phyloP scores from a whole-genome alignment of 2,329 filamentous ascomycete species.

The Diaporthe sp. region DNA sequence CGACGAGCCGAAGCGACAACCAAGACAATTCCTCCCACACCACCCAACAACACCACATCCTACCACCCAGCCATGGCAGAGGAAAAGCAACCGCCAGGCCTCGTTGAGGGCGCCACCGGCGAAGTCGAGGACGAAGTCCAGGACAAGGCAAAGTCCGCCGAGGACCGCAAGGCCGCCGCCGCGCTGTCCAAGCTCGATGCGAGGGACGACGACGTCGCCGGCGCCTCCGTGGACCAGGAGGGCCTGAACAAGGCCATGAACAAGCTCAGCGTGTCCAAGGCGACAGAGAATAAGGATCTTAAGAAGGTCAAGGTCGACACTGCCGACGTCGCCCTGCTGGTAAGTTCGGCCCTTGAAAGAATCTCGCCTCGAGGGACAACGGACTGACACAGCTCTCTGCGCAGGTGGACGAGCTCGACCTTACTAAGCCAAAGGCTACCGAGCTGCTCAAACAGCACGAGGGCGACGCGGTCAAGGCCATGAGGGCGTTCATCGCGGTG shows the following conservation, averaged over 20 bases:
- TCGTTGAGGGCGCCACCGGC: constrained; percentile 72
- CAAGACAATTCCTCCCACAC: background rate
- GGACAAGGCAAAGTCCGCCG: constrained; percentile 72
- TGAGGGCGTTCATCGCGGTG: constrained; percentile 67
- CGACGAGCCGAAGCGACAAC: background rate
- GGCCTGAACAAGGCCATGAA: constrained; percentile 81
- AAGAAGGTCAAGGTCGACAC: constrained; percentile 81
- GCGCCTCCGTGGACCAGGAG: constrained; percentile 75
- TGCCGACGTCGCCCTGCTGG: constrained; percentile 78
- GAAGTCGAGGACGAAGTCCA: constrained; percentile 71
- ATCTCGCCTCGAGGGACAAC: background rate
- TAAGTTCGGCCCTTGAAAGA: constrained; percentile 54
- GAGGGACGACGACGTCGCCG: constrained; percentile 60
- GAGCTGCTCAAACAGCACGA: constrained; percentile 81
- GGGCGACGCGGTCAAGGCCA: constrained; percentile 76
- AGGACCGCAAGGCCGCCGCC: constrained; percentile 82
- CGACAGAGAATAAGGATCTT: constrained; percentile 58
- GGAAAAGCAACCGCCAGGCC: constrained; percentile 68
- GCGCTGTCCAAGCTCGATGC: constrained; percentile 79
- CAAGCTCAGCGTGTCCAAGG: constrained; percentile 60
- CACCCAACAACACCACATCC: constrained; percentile 6
- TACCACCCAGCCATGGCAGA: constrained; percentile 66
- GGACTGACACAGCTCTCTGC: background rate
- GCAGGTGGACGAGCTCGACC: constrained; percentile 78
- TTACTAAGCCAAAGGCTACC: constrained; percentile 79